These are phyloP conservation scores for Ministeria vibrans DNA, from an alignment of 78 protist genomes.

Conservation along the genomic window DNA sequence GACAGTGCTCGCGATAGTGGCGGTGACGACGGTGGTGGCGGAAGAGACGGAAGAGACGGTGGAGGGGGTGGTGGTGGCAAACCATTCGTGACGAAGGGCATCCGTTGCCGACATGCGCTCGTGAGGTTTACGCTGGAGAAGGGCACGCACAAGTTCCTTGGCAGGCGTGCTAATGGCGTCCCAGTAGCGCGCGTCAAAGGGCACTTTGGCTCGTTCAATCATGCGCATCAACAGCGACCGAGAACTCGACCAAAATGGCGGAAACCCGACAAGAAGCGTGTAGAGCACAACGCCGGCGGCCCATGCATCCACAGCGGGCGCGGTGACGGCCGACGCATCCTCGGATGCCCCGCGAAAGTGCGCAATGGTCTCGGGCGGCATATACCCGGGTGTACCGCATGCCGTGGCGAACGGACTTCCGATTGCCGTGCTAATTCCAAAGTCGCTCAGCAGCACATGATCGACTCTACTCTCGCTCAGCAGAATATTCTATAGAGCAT, in stretches of 20 bases:
- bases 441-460: neutral
- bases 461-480: neutral
- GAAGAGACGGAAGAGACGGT: too few relatives aligned
- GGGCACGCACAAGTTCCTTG: constrained; percentile 21
- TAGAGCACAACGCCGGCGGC: constrained; percentile 41
- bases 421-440: neutral
- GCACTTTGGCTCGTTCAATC: constrained; percentile 45
- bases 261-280: constrained; percentile 47
- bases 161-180: constrained; percentile 30
- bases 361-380: constrained; percentile 41
- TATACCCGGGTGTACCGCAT: constrained; percentile 36
- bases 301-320: constrained; percentile 26
- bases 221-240: constrained; percentile 28
- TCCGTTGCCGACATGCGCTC: constrained; percentile 47
- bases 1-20: too few relatives aligned
- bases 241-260: constrained; percentile 51
- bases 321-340: constrained; percentile 13
- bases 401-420: neutral
- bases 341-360: too few relatives aligned
- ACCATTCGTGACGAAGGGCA: constrained; percentile 47
- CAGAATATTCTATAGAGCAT: too few relatives aligned
- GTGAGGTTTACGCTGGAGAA: constrained; percentile 38
- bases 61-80: neutral
- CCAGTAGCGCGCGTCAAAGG: constrained; percentile 58
- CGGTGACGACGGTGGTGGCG: too few relatives aligned